These are phyloP conservation scores for Sextonia rubra DNA, from an alignment of 164 flowering plant species.

Conservation along the genomic window DNA sequence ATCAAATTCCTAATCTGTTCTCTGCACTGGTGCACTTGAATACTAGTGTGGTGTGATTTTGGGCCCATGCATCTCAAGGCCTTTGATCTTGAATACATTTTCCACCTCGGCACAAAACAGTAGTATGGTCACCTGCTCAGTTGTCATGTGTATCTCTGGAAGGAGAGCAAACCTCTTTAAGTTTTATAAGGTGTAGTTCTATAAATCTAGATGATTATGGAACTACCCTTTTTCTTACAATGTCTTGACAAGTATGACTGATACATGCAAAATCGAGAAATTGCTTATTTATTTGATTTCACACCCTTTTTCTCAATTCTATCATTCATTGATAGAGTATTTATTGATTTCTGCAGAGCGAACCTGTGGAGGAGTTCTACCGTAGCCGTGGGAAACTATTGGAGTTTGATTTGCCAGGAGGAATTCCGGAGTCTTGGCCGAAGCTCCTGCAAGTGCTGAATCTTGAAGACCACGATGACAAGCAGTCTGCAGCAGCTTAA, in stretches of 20 bases:
- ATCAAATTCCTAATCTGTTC: too few species aligned
- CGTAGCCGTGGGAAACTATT: constrained; percentile 62
- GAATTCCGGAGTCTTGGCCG: constrained; percentile 94
- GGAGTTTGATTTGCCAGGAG: constrained; percentile 91
- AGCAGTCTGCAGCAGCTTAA: constrained; percentile 50
- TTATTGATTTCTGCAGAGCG: constrained; percentile 50
- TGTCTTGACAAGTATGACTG: not conserved
- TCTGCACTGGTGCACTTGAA: too few species aligned
- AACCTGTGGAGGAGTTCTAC: constrained; percentile 80
- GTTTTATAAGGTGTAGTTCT: too few species aligned
- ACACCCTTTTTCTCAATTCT: too few species aligned
- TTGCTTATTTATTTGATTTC: not conserved
- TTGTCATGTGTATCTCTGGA: too few species aligned
- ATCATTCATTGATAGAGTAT: not conserved
- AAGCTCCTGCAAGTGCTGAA: constrained; percentile 73
- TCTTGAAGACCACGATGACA: constrained; percentile 54
- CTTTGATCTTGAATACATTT: too few species aligned
- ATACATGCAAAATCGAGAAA: not conserved
- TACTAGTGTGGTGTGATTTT: too few species aligned
- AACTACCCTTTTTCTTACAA: not conserved
- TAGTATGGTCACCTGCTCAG: too few species aligned
- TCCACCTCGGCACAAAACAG: too few species aligned
- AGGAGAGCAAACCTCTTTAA: too few species aligned
- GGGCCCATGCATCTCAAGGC: too few species aligned
- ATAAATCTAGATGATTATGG: not conserved